A percentile compares a stretch with the other conserved stretches of the same genome.
Conservation (phyloP, 768 basidiomycete genomes). For the Termitomyces sp. region DNA sequence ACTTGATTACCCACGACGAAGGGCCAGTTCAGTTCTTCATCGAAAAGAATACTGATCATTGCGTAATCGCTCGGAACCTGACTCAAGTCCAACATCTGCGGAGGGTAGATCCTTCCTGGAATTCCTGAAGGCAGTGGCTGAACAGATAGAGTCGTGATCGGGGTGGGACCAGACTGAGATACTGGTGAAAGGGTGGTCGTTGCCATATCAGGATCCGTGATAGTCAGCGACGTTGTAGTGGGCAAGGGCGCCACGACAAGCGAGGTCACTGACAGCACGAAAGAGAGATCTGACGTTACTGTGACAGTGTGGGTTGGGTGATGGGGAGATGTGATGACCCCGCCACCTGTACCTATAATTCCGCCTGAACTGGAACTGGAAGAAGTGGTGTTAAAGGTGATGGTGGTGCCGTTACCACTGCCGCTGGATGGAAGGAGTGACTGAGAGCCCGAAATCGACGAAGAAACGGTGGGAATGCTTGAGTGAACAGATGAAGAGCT, state of each 20-base stretch:
- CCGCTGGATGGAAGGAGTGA: neutral
- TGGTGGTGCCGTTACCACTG: conserved; percentile 2
- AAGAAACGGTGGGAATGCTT: neutral
- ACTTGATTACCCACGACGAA: conserved; percentile 56
- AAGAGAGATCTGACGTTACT: conserved; percentile 35
- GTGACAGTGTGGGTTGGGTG: conserved; percentile 16
- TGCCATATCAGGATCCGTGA: conserved; percentile 39
- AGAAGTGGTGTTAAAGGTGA: conserved; percentile 10
- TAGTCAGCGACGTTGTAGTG: conserved; percentile 20
- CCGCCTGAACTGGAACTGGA: neutral
- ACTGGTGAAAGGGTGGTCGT: conserved; percentile 23
- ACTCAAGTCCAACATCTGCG: conserved; percentile 17
- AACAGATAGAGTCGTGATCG: conserved; percentile 18
- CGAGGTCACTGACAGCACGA: conserved; percentile 37
- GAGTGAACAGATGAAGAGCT: neutral
- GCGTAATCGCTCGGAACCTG: conserved; percentile 32
- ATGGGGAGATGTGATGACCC: neutral
- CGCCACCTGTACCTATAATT: neutral
- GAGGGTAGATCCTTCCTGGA: conserved; percentile 56
- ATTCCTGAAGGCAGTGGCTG: conserved; percentile 51
- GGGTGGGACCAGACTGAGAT: conserved; percentile 11
- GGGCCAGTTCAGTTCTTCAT: conserved; percentile 53
- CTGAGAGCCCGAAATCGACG: neutral
- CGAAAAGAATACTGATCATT: conserved; percentile 63
- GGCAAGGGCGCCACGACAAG: conserved; percentile 32